Base-by-base conservation (phyloP, 2,329 filamentous ascomycete genomes). In the Talaromyces sp. region DNA sequence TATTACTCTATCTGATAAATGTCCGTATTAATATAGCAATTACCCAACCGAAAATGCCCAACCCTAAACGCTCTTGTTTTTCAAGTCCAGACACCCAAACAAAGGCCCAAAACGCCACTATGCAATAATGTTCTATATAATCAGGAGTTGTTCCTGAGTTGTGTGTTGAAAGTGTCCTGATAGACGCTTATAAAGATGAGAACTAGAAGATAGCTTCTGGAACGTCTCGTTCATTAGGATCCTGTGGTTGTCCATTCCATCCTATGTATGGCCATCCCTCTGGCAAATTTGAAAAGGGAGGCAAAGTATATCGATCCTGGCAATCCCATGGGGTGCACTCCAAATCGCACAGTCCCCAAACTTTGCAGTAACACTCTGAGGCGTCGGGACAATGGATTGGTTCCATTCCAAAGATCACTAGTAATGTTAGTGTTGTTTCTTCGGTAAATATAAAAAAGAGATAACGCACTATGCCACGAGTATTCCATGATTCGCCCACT, bases 361-460 rank as follows among this genome's bases (percentile, higher is more conserved):
- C 79, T 46, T 86, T 83, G 73, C 87, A 89, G 70, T 89, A 89
- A 69, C 87, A 89, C 9, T 83, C 81, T 52, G 77, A 72, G 1
- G 84, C 84, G 19, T 77, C 75, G 0, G 87, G 87, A 64, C 87
- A 90, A 65, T 87, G 80, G 1, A 87, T 79, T 7, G 80, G 69
- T 26, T 80, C 72, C 64, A 83, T 82, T 57, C 83, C 83, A 65
- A 86, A 86, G 11, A 86, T 83, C 63, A 86, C 82, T 84, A 43
- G 11, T 43, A 64, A 50, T 32, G 54, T 54, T 59, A 27, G 8
- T 35, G n/a, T 31, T 11, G 14, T 3, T 12, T 61, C n/a, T 5
- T 19, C 27, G 27, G 26, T 2, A 21, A 21, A 14, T 41, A 43
- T 1, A 21, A 21, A 14, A 17, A n/a, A 14, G 10, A 19, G 8